These are phyloP conservation scores for Fusarium veterinarium DNA, from an alignment of 2,329 filamentous ascomycete genomes.

Conservation along the genomic window DNA sequence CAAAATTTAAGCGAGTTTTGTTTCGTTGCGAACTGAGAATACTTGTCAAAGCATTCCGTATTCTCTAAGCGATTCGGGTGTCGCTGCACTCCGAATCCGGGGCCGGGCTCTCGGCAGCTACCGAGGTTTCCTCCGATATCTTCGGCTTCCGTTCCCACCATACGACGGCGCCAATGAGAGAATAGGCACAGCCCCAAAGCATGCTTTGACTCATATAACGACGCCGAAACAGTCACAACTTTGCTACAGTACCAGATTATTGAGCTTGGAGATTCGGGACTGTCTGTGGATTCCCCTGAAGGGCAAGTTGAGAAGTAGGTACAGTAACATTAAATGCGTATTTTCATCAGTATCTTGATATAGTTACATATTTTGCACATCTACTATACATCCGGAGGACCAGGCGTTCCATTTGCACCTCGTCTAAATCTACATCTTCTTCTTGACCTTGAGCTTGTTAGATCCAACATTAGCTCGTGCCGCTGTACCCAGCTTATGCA, in stretches of 20 bases:
- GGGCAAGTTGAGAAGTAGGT: background rate
- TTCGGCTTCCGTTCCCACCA: conserved; percentile 7
- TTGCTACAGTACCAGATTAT: background rate
- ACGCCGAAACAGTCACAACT: background rate
- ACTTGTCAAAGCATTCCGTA: background rate
- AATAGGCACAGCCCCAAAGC: conserved; percentile 24
- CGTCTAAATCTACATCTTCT: conserved; percentile 47
- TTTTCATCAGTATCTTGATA: conserved; percentile 45
- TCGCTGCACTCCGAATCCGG: conserved; percentile 18
- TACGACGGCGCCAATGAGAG: conserved; percentile 13
- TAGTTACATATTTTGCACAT: conserved; percentile 48
- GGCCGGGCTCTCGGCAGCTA: conserved; percentile 29
- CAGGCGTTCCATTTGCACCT: conserved; percentile 3
- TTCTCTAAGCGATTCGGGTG: background rate
- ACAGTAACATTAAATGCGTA: conserved; percentile 19
- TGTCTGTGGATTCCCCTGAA: background rate
- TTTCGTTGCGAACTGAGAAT: background rate
- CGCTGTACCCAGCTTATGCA: conserved; percentile 85
- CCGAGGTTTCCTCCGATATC: conserved; percentile 20
- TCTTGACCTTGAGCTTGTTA: conserved; percentile 52
- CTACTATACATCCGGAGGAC: conserved; percentile 43
- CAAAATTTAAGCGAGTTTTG: background rate
- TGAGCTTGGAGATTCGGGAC: background rate
- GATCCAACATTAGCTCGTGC: conserved; percentile 77
- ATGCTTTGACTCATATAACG: background rate